These are phyloP conservation scores for Chaetoceros tenuissimus DNA, from an alignment of 108 stramenopile species.

Conservation along the genomic window DNA sequence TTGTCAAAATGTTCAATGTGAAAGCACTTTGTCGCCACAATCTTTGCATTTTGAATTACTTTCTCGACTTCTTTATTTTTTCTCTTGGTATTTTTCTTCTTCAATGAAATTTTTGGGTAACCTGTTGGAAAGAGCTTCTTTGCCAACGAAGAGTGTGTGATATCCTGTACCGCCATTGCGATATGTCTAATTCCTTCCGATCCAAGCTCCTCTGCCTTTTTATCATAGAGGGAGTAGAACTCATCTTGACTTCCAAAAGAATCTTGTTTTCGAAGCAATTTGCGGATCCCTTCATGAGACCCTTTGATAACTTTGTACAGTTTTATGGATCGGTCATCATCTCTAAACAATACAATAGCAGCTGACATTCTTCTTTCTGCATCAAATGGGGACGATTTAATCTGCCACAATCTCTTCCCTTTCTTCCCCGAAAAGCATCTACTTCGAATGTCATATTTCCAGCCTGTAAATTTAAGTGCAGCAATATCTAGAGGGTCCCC, in stretches of 20 bases:
- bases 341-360: slow-evolving; percentile 32
- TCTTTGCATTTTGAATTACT: slow-evolving; percentile 5
- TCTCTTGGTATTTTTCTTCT: neutral
- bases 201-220: slow-evolving; percentile 20
- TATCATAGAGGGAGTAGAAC: slow-evolving; percentile 8
- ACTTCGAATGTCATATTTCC: slow-evolving; percentile 33
- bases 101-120: slow-evolving; percentile 9
- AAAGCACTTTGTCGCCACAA: slow-evolving; percentile 17
- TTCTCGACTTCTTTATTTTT: neutral
- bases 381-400: slow-evolving; percentile 56
- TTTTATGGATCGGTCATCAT: slow-evolving; percentile 14
- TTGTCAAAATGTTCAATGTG: slow-evolving; percentile 8
- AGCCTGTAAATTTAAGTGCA: slow-evolving; percentile 32
- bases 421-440: slow-evolving; percentile 2
- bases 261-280: slow-evolving; percentile 6
- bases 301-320: slow-evolving; percentile 41
- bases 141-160: slow-evolving; percentile 10
- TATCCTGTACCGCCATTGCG: slow-evolving; percentile 35
- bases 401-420: slow-evolving; percentile 47
- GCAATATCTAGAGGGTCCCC: slow-evolving; percentile 70
- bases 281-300: slow-evolving; percentile 31
- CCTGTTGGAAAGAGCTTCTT: slow-evolving; percentile 34
- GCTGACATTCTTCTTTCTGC: slow-evolving; percentile 40
- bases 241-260: slow-evolving; percentile 1
- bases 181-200: slow-evolving; percentile 36